Evolutionary conservation across 257 asterid genomes (phyloP), one percentile per base, ranked within the genome.

Genomic region (Ilex asprella): DNA sequence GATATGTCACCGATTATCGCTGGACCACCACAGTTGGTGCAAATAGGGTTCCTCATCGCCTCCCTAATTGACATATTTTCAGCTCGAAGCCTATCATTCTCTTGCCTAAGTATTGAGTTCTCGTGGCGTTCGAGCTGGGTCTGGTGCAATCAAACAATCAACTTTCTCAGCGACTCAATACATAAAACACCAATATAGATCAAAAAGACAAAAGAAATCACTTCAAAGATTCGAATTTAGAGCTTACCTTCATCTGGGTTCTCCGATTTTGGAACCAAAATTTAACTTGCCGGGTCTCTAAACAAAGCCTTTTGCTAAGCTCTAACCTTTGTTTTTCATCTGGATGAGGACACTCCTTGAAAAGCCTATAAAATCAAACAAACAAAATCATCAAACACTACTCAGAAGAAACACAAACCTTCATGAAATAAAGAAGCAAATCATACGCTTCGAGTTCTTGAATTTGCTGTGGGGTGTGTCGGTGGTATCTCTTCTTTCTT

Each of bases 381-480:
- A 56, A 8, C 8, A 31, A 39, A 31, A 29, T 7, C 50, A 43
- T 0, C 0, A 21, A 57, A 6, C 16, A 43, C 15, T n/a, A 16
- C 59, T 31, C 30, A 61, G 16, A 51, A 65, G 2, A 43, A 70
- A 56, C 6, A 60, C 56, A 43, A 44, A 35, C 8, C 41, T 35
- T 35, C 8, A 2, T 35, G 49, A 57, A 2, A 13, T 13, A 27
- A 57, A 63, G n/a, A 39, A 10, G 7, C 29, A 54, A 6, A 32
- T 30, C 67, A 56, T 82, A 90, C 97, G 95, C 66, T 51, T 90
- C 97, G 12, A 92, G 99, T 67, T 92, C 95, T 79, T 92, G 99
- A 67, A 92, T 92, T 82, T 92, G 99, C 71, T 86, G 96, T 58
- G 97, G 99, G 32, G 97, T 92, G 86, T 92, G 99, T 68, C 99